Percentiles rank a stretch among this genome's conserved stretches.
phyloP scores from a whole-genome alignment of 2,329 filamentous ascomycete species.

The Scortechinia acanthostroma region DNA sequence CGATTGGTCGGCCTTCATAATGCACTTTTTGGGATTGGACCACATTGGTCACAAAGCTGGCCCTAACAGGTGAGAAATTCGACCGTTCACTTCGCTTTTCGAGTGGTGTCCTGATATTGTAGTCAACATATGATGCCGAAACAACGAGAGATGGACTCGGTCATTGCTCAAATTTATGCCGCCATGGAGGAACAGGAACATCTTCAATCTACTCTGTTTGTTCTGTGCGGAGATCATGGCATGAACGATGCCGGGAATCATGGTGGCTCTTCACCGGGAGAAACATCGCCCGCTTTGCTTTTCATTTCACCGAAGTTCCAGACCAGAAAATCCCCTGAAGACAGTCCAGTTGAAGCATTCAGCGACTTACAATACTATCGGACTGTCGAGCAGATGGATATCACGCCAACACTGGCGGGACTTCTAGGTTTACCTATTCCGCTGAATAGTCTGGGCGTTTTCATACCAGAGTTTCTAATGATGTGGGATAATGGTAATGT shows the following conservation, averaged over 20 bases:
- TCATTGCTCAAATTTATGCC: slow-evolving; percentile 55
- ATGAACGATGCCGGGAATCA: slow-evolving; percentile 77
- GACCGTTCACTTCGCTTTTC: background rate
- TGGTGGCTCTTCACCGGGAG: slow-evolving; percentile 66
- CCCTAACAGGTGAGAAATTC: slow-evolving; percentile 44
- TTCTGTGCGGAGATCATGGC: slow-evolving; percentile 68
- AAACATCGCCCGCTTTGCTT: slow-evolving; percentile 68
- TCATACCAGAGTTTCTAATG: slow-evolving; percentile 52
- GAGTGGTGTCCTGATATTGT: slow-evolving; percentile 1
- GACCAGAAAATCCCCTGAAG: slow-evolving; percentile 19
- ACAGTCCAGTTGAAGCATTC: slow-evolving; percentile 33
- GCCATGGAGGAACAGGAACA: slow-evolving; percentile 53
- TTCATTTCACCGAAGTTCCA: slow-evolving; percentile 64
- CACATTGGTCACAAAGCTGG: slow-evolving; percentile 74
- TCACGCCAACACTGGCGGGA: slow-evolving; percentile 63
- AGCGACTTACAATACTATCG: slow-evolving; percentile 60
- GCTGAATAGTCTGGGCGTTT: slow-evolving; percentile 61
- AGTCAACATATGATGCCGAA: slow-evolving; percentile 67
- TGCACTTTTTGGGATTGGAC: slow-evolving; percentile 71
- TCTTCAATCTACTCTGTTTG: slow-evolving; percentile 54
- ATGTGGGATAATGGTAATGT: slow-evolving; percentile 50
- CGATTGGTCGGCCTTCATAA: slow-evolving; percentile 69
- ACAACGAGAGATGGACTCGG: slow-evolving; percentile 66
- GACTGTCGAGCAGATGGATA: slow-evolving; percentile 64
- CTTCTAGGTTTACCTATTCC: slow-evolving; percentile 64